Conservation (phyloP, 208 protist species). For the Zelonia costaricensis region DNA sequence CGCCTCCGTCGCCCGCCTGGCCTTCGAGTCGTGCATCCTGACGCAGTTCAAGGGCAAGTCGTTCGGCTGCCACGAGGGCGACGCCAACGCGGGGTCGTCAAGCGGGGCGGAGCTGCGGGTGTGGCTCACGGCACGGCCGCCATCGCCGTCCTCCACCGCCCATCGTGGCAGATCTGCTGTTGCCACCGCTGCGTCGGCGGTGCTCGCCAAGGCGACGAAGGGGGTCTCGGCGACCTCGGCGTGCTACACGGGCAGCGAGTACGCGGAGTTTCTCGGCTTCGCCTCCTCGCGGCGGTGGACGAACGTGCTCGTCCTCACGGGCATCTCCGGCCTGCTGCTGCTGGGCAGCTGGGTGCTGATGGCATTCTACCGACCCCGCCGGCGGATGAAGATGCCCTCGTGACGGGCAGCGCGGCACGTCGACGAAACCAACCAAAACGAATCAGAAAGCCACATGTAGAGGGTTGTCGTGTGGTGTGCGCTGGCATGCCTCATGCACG, state of each 20-base stretch:
- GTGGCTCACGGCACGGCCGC: background rate
- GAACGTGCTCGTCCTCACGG: constrained; percentile 45
- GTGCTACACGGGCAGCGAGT: constrained; percentile 63
- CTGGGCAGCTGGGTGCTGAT: constrained; percentile 44
- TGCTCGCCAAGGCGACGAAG: too few relatives aligned
- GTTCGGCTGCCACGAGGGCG: constrained; percentile 39
- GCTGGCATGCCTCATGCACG: too few relatives aligned
- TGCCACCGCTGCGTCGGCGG: background rate
- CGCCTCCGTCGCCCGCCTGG: constrained; percentile 46
- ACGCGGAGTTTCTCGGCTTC: constrained; percentile 61
- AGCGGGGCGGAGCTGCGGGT: background rate
- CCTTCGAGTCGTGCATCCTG: constrained; percentile 57
- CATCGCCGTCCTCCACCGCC: background rate
- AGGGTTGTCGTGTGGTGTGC: too few relatives aligned
- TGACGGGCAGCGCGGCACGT: too few relatives aligned
- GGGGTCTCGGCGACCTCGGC: background rate
- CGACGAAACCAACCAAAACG: too few relatives aligned
- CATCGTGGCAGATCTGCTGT: background rate
- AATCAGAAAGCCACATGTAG: too few relatives aligned
- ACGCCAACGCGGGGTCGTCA: background rate
- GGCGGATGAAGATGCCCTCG: constrained; percentile 1
- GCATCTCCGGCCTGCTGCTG: constrained; percentile 37
- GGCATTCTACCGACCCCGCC: constrained; percentile 30
- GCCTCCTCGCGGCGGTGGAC: constrained; percentile 32
- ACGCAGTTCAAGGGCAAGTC: constrained; percentile 45